These are phyloP conservation scores for Claviceps maximensis DNA, from an alignment of 2,329 filamentous ascomycete species.

Conservation along the genomic window DNA sequence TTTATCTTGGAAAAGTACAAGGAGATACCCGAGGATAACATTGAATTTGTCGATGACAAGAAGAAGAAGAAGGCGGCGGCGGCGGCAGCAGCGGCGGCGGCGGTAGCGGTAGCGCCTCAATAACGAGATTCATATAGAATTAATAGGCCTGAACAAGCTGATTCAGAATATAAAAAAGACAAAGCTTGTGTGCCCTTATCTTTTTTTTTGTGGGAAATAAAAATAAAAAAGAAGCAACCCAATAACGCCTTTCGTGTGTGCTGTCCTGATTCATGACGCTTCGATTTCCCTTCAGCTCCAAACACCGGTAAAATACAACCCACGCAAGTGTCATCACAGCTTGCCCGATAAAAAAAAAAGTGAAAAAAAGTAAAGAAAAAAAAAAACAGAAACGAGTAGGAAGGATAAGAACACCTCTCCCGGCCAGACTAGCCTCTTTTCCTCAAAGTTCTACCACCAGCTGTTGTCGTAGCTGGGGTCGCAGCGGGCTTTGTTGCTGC, in stretches of 20 bases:
- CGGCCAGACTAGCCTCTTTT: slow-evolving; percentile 31
- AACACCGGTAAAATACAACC: neutral
- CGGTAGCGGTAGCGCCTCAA: slow-evolving; percentile 9
- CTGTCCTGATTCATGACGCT: neutral
- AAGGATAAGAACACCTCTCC: neutral
- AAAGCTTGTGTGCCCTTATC: neutral
- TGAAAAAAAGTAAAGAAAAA: neutral
- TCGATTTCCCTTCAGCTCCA: neutral
- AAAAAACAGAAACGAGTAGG: neutral
- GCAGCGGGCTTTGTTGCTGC: slow-evolving; percentile 25
- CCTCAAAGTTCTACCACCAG: slow-evolving; percentile 39
- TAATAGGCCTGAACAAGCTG: neutral
- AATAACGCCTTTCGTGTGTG: neutral
- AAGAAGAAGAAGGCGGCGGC: slow-evolving; percentile 52
- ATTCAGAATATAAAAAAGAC: neutral
- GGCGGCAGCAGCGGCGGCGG: slow-evolving; percentile 10
- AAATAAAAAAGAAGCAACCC: slow-evolving; percentile 1
- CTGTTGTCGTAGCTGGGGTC: slow-evolving; percentile 27
- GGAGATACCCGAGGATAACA: slow-evolving; percentile 86
- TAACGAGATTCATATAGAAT: neutral
- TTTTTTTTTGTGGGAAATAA: too few relatives aligned
- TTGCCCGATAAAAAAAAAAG: neutral
- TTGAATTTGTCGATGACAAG: slow-evolving; percentile 91
- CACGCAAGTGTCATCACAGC: neutral
- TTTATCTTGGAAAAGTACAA: slow-evolving; percentile 82